Evolutionary conservation across 192 early-diverging fungal species (phyloP), one percentile per base, ranked within the genome.

Genomic region (Coemansia sp.): DNA sequence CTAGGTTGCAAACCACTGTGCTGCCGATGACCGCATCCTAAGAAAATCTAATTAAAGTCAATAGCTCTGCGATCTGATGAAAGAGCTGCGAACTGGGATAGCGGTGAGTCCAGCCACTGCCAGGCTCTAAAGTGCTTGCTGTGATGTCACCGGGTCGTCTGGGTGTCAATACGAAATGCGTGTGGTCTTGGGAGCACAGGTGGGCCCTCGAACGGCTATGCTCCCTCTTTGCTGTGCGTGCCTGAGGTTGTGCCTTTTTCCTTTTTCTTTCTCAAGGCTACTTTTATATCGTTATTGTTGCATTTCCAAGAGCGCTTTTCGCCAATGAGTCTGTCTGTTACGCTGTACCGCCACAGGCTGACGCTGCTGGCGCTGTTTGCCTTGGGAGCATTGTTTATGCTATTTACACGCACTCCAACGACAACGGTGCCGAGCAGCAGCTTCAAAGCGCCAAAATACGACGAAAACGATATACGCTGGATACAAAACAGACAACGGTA

Each of bases 321-420:
- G 9, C 14, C 38, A 43, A 75, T 75, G 73, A 59, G 67, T 19
- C 16, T 75, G n/a, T 54, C 59, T 5, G 73, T 75, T 29, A 66
- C 59, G 22, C 47, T 75, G 22, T 75, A 75, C 31, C 73, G 73
- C 55, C 35, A 70, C 62, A 52, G 73, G 22, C 52, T 69, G 41
- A 51, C 10, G 31, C 52, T 70, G 59, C 48, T 75, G 41, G 59
- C 49, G 59, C 68, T 75, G 27, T 51, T 72, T 31, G 58, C 23
- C 14, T 11, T 66, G 2, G 55, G 53, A 29, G 63, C 60, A 2
- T 14, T 76, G 60, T 70, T 21, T 25, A 31, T 76, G 27, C 41
- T 76, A 10, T 26, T 59, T 35, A 21, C 29, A 0, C 68, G 39
- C 49, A n/a, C 48, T 21, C 59, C 68, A 6, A 19, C 31, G n/a